A percentile compares a stretch with the other conserved stretches of the same genome.
phyloP scores from a whole-genome alignment of 164 flowering plant species.

The Nymphaea colorata region DNA sequence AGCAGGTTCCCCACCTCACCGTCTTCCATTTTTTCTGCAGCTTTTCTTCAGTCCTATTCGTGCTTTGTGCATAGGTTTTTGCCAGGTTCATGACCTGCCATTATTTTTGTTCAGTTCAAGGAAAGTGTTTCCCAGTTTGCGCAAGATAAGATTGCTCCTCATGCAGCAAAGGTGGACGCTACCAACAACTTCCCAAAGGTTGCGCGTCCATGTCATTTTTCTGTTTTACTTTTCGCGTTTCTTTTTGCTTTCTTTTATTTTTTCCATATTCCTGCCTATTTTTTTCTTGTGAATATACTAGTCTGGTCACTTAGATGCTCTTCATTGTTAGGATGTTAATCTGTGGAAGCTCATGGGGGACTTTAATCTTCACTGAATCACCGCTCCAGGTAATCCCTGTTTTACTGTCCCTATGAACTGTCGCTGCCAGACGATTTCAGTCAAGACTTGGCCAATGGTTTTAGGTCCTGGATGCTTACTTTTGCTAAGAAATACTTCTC shows the following conservation, averaged over 20 bases:
- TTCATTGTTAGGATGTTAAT: conserved; percentile 55
- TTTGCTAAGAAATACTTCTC: too few species aligned
- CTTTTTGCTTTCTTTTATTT: too few species aligned
- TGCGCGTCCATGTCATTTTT: neutral
- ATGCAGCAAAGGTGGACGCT: conserved; percentile 63
- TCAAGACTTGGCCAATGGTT: too few species aligned
- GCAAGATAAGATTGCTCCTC: conserved; percentile 82
- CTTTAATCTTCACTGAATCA: conserved; percentile 88
- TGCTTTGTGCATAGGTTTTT: neutral
- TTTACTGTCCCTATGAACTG: too few species aligned
- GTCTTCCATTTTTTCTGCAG: neutral
- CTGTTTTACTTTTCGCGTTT: neutral
- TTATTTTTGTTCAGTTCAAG: conserved; percentile 50
- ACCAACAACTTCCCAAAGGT: conserved; percentile 88
- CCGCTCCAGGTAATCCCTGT: conserved; percentile 68
- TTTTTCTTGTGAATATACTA: neutral
- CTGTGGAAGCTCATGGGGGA: conserved; percentile 99
- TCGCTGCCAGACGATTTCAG: too few species aligned
- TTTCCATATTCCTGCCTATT: too few species aligned
- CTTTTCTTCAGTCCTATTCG: neutral
- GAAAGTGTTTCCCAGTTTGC: conserved; percentile 89
- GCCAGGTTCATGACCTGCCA: neutral
- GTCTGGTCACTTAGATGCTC: neutral
- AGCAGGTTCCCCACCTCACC: conserved; percentile 41
- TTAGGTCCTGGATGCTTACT: too few species aligned